Evolutionary conservation across 108 stramenopile genomes (phyloP).

Genomic region (Fragilariopsis cylindrus): DNA sequence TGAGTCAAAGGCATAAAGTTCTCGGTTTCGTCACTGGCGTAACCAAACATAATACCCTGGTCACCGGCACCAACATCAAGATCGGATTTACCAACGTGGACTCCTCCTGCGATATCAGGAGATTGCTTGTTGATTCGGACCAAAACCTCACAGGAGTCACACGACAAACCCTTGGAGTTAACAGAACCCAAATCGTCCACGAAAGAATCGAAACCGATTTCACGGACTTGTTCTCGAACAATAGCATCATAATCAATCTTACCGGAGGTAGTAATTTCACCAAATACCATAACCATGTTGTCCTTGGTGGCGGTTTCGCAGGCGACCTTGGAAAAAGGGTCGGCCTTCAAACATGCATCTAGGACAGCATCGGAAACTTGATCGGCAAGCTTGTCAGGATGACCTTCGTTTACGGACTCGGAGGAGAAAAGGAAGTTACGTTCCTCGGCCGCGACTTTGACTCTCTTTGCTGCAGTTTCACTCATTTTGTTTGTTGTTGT

Average conservation of each 20-base stretch:
- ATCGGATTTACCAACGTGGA: constrained; percentile 92
- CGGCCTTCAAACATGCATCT: constrained; percentile 94
- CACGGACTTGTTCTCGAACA: constrained; percentile 94
- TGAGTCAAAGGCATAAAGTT: constrained; percentile 95
- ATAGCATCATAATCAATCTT: constrained; percentile 97
- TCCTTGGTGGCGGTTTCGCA: constrained; percentile 99
- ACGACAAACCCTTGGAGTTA: constrained; percentile 93
- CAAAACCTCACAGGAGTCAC: constrained; percentile 95
- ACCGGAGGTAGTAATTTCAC: constrained; percentile 96
- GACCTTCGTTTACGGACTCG: constrained; percentile 97
- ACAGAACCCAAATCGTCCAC: constrained; percentile 74
- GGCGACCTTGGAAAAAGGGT: constrained; percentile 95
- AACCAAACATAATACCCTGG: constrained; percentile 99
- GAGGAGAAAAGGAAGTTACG: constrained; percentile 89
- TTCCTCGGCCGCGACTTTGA: constrained; percentile 53
- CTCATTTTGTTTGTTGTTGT: neutral
- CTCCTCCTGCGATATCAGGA: constrained; percentile 96
- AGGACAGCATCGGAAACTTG: constrained; percentile 97
- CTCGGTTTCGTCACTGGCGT: constrained; percentile 96
- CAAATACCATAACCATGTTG: constrained; percentile 99
- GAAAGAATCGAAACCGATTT: constrained; percentile 95
- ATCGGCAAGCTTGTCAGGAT: constrained; percentile 96
- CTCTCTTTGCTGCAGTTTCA: neutral
- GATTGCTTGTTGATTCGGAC: constrained; percentile 98
- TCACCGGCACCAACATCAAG: constrained; percentile 97